phyloP scores from a whole-genome alignment of 352 stramenopile genomes.

The Globisporangium uncinulatum region DNA sequence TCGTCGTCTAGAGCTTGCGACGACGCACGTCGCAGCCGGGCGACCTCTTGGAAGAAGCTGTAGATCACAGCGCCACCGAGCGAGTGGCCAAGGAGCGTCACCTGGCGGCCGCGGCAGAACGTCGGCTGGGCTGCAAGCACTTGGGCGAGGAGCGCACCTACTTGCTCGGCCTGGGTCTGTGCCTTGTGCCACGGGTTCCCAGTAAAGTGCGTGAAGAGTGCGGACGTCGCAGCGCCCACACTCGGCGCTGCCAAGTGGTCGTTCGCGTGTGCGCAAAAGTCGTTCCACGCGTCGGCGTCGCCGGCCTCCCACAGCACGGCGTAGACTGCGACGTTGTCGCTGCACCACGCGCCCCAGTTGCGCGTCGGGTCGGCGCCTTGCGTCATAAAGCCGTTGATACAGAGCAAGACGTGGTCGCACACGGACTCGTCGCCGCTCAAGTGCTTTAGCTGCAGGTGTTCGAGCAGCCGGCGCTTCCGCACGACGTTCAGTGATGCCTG shows the following conservation, averaged over 20 bases:
- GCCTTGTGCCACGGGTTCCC: conserved; percentile 83
- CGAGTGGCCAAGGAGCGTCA: conserved; percentile 78
- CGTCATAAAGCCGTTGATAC: conserved; percentile 87
- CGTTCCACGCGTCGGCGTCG: conserved; percentile 62
- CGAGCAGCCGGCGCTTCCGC: conserved; percentile 55
- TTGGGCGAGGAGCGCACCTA: conserved; percentile 64
- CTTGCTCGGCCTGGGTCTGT: conserved; percentile 73
- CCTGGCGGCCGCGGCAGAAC: conserved; percentile 39
- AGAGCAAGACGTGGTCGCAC: conserved; percentile 62
- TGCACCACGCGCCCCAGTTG: conserved; percentile 61
- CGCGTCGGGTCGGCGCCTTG: conserved; percentile 52
- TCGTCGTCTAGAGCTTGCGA: not conserved
- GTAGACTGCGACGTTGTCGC: conserved; percentile 42
- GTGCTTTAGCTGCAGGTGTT: conserved; percentile 60
- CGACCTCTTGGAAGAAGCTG: conserved; percentile 64
- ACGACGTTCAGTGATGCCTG: conserved; percentile 69
- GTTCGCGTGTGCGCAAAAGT: conserved; percentile 74
- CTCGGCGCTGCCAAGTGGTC: conserved; percentile 38
- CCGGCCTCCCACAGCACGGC: conserved; percentile 77
- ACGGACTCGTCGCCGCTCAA: conserved; percentile 54
- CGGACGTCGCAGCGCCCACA: conserved; percentile 32
- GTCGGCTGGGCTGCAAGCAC: conserved; percentile 49
- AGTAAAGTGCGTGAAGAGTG: conserved; percentile 67
- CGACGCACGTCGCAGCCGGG: conserved; percentile 24
- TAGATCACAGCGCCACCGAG: conserved; percentile 73